Conservation (phyloP, 306 rosid genomes). For the barrel medic (Medicago truncatula) region MtrunA17r5.0-ANR NC_053043.1:39075501-39076000, state of each 20-base stretch:
- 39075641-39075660: slow-evolving; percentile 64
- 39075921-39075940: slow-evolving; percentile 29
- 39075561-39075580: slow-evolving; percentile 90
- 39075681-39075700: slow-evolving; percentile 44
- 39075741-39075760: slow-evolving; percentile 36
- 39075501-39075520: slow-evolving; percentile 59
- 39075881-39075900: background rate
- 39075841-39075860: slow-evolving; percentile 34
- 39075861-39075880: slow-evolving; percentile 32
- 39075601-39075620: slow-evolving; percentile 81
- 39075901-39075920: slow-evolving; percentile 4
- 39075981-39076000: slow-evolving; percentile 19
- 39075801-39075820: slow-evolving; percentile 33
- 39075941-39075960: background rate
- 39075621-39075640: slow-evolving; percentile 86
- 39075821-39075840: slow-evolving; percentile 22
- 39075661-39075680: slow-evolving; percentile 35
- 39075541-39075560: slow-evolving; percentile 65
- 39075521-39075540: slow-evolving; percentile 94
- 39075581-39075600: slow-evolving; percentile 85
- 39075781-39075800: background rate
- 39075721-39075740: slow-evolving; percentile 26
- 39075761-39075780: slow-evolving; percentile 30
- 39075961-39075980: slow-evolving; percentile 2
- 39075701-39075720: slow-evolving; percentile 36